Conservation (phyloP, 1,284 basidiomycete genomes). For the Cutaneotrichosporon mucoides region DNA sequence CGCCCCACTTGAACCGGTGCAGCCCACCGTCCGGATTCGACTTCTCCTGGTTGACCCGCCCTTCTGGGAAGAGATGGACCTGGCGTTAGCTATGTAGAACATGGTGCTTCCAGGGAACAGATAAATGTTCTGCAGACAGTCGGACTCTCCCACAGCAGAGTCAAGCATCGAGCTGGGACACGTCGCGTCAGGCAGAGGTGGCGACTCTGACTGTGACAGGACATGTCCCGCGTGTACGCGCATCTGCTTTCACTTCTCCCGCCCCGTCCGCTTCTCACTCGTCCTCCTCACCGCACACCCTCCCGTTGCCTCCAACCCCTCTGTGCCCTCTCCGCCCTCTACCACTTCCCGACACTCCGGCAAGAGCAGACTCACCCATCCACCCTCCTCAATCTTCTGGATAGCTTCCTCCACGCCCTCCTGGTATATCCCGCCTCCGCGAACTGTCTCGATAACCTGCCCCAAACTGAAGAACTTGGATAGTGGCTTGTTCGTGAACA, state of each 20-base stretch:
- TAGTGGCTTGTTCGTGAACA: slow-evolving; percentile 87
- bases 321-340: not conserved
- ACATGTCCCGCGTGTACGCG: no score
- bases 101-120: no score
- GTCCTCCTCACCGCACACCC: no score
- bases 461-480: slow-evolving; percentile 81
- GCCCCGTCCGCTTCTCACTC: no score
- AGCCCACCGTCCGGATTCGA: slow-evolving; percentile 58
- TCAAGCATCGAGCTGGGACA: no score
- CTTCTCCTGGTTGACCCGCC: slow-evolving; percentile 75
- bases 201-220: no score
- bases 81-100: slow-evolving; percentile 36
- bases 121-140: no score
- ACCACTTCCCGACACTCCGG: no score
- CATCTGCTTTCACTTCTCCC: no score
- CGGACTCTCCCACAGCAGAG: no score
- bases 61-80: slow-evolving; percentile 93
- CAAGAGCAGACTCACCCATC: no score
- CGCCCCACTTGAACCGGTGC: slow-evolving; percentile 91
- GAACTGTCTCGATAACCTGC: slow-evolving; percentile 88
- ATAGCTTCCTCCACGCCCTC: slow-evolving; percentile 78
- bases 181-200: no score
- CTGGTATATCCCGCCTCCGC: slow-evolving; percentile 87
- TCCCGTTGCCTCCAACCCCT: not conserved
- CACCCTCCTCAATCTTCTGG: slow-evolving; percentile 68